These are phyloP conservation scores for Hypoxylon sp. DNA, from an alignment of 2,329 filamentous ascomycete genomes.

Conservation along the genomic window DNA sequence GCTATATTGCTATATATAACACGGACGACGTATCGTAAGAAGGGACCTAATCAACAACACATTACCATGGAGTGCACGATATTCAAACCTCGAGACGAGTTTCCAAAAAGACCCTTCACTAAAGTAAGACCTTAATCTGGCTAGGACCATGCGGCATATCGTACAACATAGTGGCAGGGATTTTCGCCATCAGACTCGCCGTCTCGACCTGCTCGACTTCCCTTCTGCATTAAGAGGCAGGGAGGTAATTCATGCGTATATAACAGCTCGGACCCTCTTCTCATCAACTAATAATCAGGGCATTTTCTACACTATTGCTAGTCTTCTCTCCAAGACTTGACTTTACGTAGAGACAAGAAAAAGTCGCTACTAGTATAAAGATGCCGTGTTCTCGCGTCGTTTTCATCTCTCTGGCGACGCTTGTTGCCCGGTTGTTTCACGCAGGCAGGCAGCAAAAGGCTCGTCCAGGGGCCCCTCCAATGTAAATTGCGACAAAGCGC, in stretches of 20 bases:
- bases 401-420: constrained; percentile 21
- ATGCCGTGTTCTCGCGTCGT: constrained; percentile 29
- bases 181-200: no score
- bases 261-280: neutral
- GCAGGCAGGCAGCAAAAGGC: constrained; percentile 13
- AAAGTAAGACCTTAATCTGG: no score
- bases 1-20: no score
- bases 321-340: neutral
- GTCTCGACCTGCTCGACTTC: no score
- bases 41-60: no score
- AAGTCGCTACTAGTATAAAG: neutral
- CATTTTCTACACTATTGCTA: neutral
- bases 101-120: no score
- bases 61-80: no score
- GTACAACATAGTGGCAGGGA: constrained; percentile 15
- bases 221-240: no score
- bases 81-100: no score
- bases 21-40: no score
- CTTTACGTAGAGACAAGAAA: constrained; percentile 1
- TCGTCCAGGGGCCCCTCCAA: constrained; percentile 11
- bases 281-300: neutral
- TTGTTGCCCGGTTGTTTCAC: constrained; percentile 29
- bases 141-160: constrained; percentile 9
- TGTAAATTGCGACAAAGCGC: constrained; percentile 11
- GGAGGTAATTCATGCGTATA: no score